These are phyloP conservation scores for Musa beccarii DNA, from an alignment of 176 grass and related monocot genomes.

Conservation along the genomic window DNA sequence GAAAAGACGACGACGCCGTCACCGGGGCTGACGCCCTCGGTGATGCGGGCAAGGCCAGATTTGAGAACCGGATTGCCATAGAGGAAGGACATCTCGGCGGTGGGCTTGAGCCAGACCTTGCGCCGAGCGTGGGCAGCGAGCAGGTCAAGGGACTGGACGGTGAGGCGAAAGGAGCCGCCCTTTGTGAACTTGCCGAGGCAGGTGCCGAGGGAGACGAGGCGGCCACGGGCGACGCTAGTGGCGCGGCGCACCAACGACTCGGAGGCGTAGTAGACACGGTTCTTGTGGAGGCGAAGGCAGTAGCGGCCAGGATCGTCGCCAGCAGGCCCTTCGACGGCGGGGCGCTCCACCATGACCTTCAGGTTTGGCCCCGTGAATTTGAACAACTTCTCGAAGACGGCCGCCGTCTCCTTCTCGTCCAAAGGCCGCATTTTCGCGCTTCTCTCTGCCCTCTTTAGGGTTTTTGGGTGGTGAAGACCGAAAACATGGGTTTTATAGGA, in stretches of 20 bases:
- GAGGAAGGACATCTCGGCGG: conserved; percentile 71
- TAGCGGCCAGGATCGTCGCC: conserved; percentile 38
- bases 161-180: conserved; percentile 69
- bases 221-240: conserved; percentile 42
- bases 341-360: conserved; percentile 66
- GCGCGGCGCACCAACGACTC: conserved; percentile 67
- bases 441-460: background rate
- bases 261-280: conserved; percentile 72
- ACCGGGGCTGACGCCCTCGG: conserved; percentile 59
- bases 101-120: conserved; percentile 84
- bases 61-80: conserved; percentile 87
- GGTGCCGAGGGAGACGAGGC: conserved; percentile 56
- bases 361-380: conserved; percentile 84
- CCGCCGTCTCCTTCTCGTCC: conserved; percentile 84
- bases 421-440: conserved; percentile 43
- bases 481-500: no score
- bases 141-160: conserved; percentile 70
- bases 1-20: conserved; percentile 75
- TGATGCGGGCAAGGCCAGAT: conserved; percentile 75
- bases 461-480: background rate
- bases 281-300: conserved; percentile 86
- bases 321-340: conserved; percentile 54
- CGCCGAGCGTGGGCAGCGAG: conserved; percentile 78
- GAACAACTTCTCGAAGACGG: conserved; percentile 83
- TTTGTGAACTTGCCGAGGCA: conserved; percentile 87